Conservation (phyloP, 1,284 basidiomycete genomes). For the Ustilago xerochloae region DNA sequence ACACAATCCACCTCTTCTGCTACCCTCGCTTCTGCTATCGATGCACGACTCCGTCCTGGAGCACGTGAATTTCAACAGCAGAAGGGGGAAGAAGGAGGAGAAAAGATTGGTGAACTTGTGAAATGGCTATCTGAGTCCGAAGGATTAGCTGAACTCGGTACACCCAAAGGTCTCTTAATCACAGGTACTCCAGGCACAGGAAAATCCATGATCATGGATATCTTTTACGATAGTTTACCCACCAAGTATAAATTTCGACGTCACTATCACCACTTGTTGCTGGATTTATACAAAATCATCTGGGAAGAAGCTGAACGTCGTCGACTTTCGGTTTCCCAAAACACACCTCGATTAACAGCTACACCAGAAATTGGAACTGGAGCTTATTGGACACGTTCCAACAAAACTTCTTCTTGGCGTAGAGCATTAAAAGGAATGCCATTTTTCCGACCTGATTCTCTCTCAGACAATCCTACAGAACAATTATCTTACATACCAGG, state of each 20-base stretch:
- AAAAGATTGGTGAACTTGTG: conserved; percentile 70
- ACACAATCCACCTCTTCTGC: conserved; percentile 22
- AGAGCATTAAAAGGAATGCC: conserved; percentile 50
- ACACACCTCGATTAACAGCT: conserved; percentile 43
- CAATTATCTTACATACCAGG: conserved; percentile 34
- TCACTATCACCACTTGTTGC: conserved; percentile 78
- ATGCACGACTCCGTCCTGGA: conserved; percentile 16
- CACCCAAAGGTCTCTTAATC: conserved; percentile 73
- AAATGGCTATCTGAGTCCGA: conserved; percentile 74
- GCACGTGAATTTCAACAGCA: conserved; percentile 15
- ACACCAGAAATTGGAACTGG: conserved; percentile 46
- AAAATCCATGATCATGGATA: conserved; percentile 76
- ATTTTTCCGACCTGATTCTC: conserved; percentile 56
- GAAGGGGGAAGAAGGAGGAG: conserved; percentile 19
- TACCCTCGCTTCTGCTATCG: conserved; percentile 29
- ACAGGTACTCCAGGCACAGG: conserved; percentile 73
- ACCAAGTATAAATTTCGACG: conserved; percentile 75
- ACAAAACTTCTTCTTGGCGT: conserved; percentile 28
- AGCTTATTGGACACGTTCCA: conserved; percentile 69
- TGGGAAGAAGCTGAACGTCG: conserved; percentile 74
- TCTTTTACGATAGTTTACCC: conserved; percentile 76
- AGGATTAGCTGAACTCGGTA: conserved; percentile 74
- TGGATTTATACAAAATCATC: conserved; percentile 77
- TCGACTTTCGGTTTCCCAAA: conserved; percentile 51
- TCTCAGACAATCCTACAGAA: conserved; percentile 16